phyloP scores from a whole-genome alignment of 176 grass and related monocot species.

The Cocos nucifera region DNA sequence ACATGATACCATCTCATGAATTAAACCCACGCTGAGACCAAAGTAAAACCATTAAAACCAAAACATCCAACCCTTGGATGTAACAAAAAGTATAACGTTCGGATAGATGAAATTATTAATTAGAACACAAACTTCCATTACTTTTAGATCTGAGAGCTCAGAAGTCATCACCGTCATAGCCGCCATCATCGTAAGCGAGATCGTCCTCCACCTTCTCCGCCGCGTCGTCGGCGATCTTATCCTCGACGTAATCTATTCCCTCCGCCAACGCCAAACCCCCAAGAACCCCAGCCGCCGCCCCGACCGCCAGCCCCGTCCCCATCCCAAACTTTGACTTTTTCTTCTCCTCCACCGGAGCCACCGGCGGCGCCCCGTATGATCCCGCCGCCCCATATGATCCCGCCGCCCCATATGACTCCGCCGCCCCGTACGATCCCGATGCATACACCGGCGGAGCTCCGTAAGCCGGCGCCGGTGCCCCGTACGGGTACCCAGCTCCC shows the following conservation, averaged over 20 bases:
- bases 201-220: conserved; percentile 57
- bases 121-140: no score
- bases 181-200: conserved; percentile 21
- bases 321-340: conserved; percentile 53
- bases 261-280: conserved; percentile 55
- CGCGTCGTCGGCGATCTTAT: conserved; percentile 56
- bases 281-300: conserved; percentile 50
- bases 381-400: conserved; percentile 23
- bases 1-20: no score
- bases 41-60: no score
- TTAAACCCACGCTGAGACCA: no score
- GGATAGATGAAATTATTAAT: no score
- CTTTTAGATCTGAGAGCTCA: background rate
- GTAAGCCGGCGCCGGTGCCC: no score
- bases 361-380: background rate
- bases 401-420: background rate
- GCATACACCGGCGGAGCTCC: background rate
- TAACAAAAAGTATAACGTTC: no score
- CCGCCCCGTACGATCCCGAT: conserved; percentile 22
- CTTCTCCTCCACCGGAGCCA: background rate
- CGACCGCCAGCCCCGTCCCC: conserved; percentile 54
- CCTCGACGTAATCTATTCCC: conserved; percentile 57
- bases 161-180: conserved; percentile 24
- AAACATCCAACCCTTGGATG: no score
- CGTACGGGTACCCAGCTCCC: no score